These are phyloP conservation scores for Combretum micranthum DNA, from an alignment of 345 rosid genomes.

Conservation along the genomic window DNA sequence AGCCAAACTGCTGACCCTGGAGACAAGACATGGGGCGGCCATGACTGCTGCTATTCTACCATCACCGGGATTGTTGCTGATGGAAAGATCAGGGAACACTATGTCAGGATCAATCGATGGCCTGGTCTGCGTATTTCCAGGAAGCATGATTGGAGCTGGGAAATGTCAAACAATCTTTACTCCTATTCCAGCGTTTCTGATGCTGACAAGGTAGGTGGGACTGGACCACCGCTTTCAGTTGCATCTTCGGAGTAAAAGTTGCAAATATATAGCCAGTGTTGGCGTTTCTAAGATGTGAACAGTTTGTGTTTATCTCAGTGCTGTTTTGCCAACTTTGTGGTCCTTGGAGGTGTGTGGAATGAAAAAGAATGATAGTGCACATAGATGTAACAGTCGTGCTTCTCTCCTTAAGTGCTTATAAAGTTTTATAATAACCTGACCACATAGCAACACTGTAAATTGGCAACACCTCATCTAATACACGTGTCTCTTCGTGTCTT, in stretches of 20 bases:
- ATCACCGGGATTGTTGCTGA: slow-evolving; percentile 38
- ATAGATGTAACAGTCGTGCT: too few species aligned
- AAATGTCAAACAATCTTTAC: slow-evolving; percentile 39
- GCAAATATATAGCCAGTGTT: too few species aligned
- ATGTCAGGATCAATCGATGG: slow-evolving; percentile 58
- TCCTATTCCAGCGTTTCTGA: slow-evolving; percentile 49
- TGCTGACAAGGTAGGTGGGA: slow-evolving; percentile 34
- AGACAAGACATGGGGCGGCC: slow-evolving; percentile 61
- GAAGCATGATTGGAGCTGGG: slow-evolving; percentile 70
- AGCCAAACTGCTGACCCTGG: slow-evolving; percentile 57
- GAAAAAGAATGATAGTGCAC: too few species aligned
- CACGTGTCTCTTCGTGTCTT: too few species aligned
- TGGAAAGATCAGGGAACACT: slow-evolving; percentile 45
- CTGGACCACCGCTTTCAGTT: slow-evolving; percentile 31
- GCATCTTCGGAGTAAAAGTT: background rate
- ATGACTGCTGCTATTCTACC: slow-evolving; percentile 43
- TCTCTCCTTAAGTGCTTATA: too few species aligned
- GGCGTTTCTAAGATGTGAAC: too few species aligned
- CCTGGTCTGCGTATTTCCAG: slow-evolving; percentile 29
- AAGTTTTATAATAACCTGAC: too few species aligned
- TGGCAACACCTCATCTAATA: too few species aligned
- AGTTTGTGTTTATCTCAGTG: too few species aligned
- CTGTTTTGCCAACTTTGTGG: too few species aligned
- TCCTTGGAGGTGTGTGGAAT: too few species aligned
- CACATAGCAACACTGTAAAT: too few species aligned